Conservation (phyloP, 1,284 basidiomycete species). For the Rhodofomes roseus region DNA sequence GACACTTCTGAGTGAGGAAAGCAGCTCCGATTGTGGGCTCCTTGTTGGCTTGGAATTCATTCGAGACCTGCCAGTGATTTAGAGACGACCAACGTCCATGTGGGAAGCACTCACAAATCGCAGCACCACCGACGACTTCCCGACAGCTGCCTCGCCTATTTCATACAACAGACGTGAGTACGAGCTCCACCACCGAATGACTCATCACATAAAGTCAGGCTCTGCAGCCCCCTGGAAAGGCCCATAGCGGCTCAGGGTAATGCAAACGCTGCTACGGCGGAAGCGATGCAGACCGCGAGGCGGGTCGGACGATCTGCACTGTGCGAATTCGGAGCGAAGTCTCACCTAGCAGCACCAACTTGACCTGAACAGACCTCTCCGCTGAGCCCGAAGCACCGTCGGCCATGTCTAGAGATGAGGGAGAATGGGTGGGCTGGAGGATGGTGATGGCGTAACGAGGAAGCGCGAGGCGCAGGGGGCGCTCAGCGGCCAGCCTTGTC, state of each 20-base stretch:
- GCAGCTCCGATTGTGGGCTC: conserved; percentile 98
- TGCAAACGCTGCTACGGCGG: not conserved
- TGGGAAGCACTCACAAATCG: conserved; percentile 75
- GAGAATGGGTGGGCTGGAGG: conserved; percentile 15
- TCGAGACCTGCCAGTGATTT: conserved; percentile 59
- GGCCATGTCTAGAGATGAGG: conserved; percentile 46
- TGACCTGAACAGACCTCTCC: conserved; percentile 89
- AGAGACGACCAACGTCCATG: not conserved
- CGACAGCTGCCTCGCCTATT: conserved; percentile 95
- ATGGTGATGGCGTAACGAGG: conserved; percentile 26
- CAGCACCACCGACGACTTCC: conserved; percentile 98
- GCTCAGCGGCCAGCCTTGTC: conserved; percentile 16
- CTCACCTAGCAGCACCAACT: conserved; percentile 83
- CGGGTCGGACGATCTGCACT: not conserved
- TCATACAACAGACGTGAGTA: conserved; percentile 11
- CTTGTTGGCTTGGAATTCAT: conserved; percentile 96
- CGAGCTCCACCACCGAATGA: not conserved
- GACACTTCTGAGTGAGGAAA: conserved; percentile 89
- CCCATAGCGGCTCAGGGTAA: not conserved
- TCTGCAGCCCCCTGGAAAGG: not conserved
- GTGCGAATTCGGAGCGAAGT: not conserved
- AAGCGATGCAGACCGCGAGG: not conserved
- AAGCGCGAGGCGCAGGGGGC: conserved; percentile 13
- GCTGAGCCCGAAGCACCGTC: conserved; percentile 67
- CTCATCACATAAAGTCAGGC: not conserved